A percentile compares a stretch with the other conserved stretches of the same genome.
These are phyloP conservation scores for Ilex paraguariensis DNA, from an alignment of 305 asterid genomes.

Conservation along the genomic window DNA sequence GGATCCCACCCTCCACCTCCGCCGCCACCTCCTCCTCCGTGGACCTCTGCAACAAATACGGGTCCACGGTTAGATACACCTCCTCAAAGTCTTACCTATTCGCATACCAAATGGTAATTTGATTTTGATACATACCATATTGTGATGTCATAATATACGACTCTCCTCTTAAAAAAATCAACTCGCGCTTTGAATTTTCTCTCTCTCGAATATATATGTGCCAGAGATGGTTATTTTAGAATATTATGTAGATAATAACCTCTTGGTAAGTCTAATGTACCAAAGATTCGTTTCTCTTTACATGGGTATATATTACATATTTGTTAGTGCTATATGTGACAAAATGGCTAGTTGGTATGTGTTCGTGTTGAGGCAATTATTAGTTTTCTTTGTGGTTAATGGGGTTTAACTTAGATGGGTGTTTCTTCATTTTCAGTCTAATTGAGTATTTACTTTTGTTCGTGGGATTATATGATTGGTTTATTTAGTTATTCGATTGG, in stretches of 20 bases:
- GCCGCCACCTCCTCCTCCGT: constrained; percentile 3
- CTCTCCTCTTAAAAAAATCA: neutral
- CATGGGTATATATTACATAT: neutral
- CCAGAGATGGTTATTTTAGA: constrained; percentile 10
- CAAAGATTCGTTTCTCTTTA: constrained; percentile 8
- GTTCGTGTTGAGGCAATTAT: neutral
- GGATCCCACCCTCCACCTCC: constrained; percentile 5
- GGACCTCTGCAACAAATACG: constrained; percentile 1
- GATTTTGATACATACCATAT: neutral
- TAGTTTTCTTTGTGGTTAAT: neutral
- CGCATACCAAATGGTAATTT: no score
- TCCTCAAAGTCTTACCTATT: neutral
- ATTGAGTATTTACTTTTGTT: constrained; percentile 1
- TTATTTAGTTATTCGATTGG: no score
- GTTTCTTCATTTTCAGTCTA: constrained; percentile 8
- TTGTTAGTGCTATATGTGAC: neutral
- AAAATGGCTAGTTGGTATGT: neutral
- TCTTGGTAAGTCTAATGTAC: constrained; percentile 15
- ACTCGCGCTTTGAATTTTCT: neutral
- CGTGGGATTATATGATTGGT: no score
- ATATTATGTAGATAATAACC: neutral
- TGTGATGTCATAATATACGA: neutral
- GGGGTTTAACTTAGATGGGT: constrained; percentile 9
- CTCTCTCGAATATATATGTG: neutral
- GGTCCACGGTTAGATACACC: constrained; percentile 3